Evolutionary conservation across 108 stramenopile genomes (phyloP), one percentile per base, ranked within the genome.

Genomic region (Skeletonema tropicum): DNA sequence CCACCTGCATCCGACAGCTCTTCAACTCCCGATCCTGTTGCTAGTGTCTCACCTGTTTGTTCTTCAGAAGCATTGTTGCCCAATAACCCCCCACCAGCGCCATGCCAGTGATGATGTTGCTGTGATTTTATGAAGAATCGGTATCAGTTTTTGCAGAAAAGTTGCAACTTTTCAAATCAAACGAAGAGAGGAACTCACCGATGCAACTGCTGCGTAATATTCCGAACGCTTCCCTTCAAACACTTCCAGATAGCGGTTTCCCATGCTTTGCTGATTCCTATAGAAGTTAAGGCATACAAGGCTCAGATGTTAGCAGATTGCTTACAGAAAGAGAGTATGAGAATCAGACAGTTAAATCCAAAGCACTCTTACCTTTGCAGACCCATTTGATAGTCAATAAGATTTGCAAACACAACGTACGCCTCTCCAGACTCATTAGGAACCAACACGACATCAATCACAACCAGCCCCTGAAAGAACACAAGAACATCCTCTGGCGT

Each of bases 301-400:
- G 19, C 19, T 49, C 48, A 49, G 17, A 49, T 19, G 48, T 49
- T 49, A 49, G 48, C 6, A 19, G 2, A 41, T 13, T 41, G 39
- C 39, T 49, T 49, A 7, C 48, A n/a, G 19, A 49, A 19, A 6
- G 6, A 49, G 2, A 29, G 48, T 49, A 19, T 21, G 2, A 49
- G 48, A 19, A 19, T 49, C 6, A 49, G 19, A 35, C 21, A 57
- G n/a, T 60, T 67, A 60, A 26, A 23, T 57, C 0, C 17, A 71
- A 60, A 61, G 14, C 41, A 19, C 10, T 42, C 90, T 87, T 66
- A 91, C 92, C 92, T 80, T 72, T 92, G 92, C 41, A 98, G 72
- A 5, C 90, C 96, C 94, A 98, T 95, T 66, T 97, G 94, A 75
- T 90, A 92, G 74, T 98, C 97, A 93, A 96, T 96, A 19, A 87